A percentile compares a stretch with the other conserved stretches of the same genome.
Conservation (phyloP, 306 rosid species). For the Arachis stenosperma region DNA sequence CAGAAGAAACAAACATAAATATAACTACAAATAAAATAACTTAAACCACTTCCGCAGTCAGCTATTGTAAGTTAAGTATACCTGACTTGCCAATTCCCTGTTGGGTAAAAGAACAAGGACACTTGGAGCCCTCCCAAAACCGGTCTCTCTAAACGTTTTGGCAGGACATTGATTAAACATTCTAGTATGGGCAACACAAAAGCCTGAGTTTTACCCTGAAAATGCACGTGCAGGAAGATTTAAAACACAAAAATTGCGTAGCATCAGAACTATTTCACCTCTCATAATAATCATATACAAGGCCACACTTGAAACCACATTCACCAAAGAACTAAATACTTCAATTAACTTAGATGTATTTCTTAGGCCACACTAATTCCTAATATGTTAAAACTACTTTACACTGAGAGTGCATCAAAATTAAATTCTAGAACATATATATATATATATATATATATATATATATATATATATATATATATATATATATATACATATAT, state of each 20-base stretch:
- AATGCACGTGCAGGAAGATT: constrained; percentile 1
- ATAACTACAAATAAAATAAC: neutral
- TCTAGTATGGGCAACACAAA: constrained; percentile 90
- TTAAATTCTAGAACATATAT: no score
- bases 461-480: no score
- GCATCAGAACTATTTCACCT: neutral
- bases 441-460: no score
- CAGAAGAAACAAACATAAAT: neutral
- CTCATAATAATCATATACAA: neutral
- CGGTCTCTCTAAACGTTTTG: constrained; percentile 58
- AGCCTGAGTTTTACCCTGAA: constrained; percentile 92
- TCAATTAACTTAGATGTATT: neutral
- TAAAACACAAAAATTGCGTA: neutral
- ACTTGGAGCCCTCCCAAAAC: constrained; percentile 74
- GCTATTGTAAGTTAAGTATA: constrained; percentile 2
- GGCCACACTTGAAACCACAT: neutral
- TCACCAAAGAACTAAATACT: neutral
- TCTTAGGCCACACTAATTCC: no score
- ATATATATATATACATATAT: no score
- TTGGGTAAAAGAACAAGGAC: constrained; percentile 93
- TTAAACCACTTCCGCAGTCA: neutral
- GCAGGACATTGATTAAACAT: constrained; percentile 64
- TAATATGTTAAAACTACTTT: no score
- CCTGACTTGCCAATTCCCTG: constrained; percentile 90
- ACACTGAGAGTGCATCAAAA: no score